A percentile compares a stretch with the other conserved stretches of the same genome.
These are phyloP conservation scores for Eucalyptus erythrocorys DNA, from an alignment of 345 rosid species.

Conservation along the genomic window DNA sequence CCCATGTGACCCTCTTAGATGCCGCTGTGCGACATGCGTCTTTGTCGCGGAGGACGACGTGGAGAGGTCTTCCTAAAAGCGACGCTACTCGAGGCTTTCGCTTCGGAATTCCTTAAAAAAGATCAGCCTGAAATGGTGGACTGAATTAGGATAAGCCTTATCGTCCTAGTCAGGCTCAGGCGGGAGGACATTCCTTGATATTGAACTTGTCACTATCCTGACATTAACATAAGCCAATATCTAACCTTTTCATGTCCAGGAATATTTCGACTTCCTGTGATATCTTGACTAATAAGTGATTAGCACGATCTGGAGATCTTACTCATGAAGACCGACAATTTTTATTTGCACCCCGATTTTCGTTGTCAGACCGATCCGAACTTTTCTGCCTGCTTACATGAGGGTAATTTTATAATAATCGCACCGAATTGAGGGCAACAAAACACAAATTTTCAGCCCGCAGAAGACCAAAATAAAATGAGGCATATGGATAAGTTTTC, in stretches of 20 bases:
- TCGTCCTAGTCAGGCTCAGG: neutral
- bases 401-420: neutral
- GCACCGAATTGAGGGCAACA: neutral
- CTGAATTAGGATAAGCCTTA: neutral
- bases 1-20: neutral
- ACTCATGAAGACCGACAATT: neutral
- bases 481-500: neutral
- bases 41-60: neutral
- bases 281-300: neutral
- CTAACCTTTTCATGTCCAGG: neutral
- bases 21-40: neutral
- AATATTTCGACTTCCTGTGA: neutral
- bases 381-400: neutral
- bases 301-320: neutral
- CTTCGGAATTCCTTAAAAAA: neutral
- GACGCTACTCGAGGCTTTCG: neutral
- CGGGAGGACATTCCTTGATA: neutral
- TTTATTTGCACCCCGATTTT: neutral
- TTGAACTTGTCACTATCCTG: neutral
- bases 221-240: neutral
- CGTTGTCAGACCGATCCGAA: neutral
- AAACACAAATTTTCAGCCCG: neutral
- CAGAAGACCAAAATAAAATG: neutral
- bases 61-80: neutral
- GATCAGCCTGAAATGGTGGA: neutral